Conservation (phyloP, 2,329 filamentous ascomycete species). For the Penicillium sp. region DNA sequence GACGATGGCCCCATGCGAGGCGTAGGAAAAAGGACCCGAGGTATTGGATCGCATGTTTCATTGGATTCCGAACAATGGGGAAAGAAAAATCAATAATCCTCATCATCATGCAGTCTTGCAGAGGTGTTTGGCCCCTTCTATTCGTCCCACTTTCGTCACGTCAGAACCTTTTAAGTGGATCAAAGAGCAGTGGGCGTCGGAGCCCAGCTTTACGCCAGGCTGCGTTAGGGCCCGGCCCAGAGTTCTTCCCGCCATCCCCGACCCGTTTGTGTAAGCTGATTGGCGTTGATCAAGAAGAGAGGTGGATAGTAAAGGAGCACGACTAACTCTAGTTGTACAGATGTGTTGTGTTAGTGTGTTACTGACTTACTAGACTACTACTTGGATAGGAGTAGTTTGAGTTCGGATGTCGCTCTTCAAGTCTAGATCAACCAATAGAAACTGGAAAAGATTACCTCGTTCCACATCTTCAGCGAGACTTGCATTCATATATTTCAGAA, state of each 20-base stretch:
- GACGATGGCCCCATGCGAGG: background rate
- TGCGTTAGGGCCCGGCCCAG: conserved; percentile 6
- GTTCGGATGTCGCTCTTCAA: background rate
- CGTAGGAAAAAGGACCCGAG: background rate
- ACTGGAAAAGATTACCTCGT: background rate
- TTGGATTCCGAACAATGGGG: conserved; percentile 3
- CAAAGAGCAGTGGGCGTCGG: background rate
- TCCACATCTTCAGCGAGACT: background rate
- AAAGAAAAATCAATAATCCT: background rate
- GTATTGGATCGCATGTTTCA: background rate
- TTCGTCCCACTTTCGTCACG: background rate
- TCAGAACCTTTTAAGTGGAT: background rate
- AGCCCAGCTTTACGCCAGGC: background rate
- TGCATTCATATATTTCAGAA: background rate
- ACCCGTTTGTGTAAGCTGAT: background rate
- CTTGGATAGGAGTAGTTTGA: background rate
- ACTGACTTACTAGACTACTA: background rate
- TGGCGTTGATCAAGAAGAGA: background rate
- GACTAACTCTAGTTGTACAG: background rate
- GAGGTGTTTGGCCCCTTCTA: background rate
- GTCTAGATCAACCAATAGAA: background rate
- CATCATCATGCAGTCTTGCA: background rate
- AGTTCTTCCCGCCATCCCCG: conserved; percentile 3
- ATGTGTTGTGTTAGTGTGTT: background rate
- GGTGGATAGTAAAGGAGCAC: background rate